A percentile compares a stretch with the other conserved stretches of the same genome.
Evolutionary conservation across 495 filamentous ascomycete species (phyloP).

Genomic region (Podospora bellae-mahoneyi): DNA sequence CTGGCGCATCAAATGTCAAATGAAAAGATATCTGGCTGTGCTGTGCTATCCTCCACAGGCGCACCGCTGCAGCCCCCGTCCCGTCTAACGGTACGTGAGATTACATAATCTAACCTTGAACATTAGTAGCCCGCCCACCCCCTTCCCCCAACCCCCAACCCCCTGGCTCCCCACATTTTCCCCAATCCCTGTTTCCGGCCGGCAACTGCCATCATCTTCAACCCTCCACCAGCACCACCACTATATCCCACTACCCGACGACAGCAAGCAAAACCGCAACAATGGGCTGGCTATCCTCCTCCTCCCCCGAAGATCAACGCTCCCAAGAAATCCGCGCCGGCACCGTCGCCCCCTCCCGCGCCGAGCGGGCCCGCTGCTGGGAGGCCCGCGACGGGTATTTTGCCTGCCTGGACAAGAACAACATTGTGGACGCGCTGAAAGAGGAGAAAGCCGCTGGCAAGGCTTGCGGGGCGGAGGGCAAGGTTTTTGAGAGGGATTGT

Average conservation of each 20-base stretch:
- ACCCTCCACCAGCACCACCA: background rate
- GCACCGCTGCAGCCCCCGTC: too few species aligned
- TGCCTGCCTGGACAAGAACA: conserved; percentile 71
- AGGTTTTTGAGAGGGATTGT: conserved; percentile 70
- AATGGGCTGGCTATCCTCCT: conserved; percentile 49
- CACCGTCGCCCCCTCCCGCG: conserved; percentile 71
- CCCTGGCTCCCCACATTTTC: background rate
- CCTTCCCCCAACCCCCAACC: background rate
- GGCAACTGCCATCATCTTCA: background rate
- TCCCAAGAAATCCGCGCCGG: conserved; percentile 54
- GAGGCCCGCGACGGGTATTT: conserved; percentile 83
- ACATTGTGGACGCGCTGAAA: conserved; percentile 81
- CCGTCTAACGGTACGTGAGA: background rate
- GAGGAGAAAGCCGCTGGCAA: conserved; percentile 59
- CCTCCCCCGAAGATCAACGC: conserved; percentile 46
- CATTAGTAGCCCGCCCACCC: background rate
- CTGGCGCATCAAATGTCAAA: background rate
- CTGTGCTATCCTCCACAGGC: background rate
- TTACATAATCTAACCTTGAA: conserved; percentile 10
- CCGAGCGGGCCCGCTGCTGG: conserved; percentile 78
- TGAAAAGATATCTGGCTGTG: background rate
- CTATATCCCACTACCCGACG: background rate
- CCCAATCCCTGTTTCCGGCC: background rate
- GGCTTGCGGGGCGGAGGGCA: conserved; percentile 64
- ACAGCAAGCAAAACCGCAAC: conserved; percentile 3